Percentiles rank a stretch among this genome's conserved stretches.
phyloP scores from a whole-genome alignment of 2,329 filamentous ascomycete species.

The Aspergillus sclerotialis region DNA sequence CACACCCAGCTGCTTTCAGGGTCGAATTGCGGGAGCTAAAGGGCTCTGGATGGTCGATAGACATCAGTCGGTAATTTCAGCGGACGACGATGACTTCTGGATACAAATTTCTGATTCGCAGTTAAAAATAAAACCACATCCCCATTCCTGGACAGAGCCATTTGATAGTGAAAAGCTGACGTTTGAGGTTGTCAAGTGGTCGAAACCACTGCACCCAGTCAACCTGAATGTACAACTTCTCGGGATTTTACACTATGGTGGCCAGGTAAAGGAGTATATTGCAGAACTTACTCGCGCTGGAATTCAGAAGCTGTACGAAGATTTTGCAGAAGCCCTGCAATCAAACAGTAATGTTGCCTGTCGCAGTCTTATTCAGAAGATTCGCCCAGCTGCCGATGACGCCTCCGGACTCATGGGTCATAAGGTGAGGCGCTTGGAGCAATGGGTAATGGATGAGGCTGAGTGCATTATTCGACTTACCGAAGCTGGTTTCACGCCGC shows the following conservation, averaged over 20 bases:
- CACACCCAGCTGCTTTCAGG: constrained; percentile 50
- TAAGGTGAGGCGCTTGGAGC: constrained; percentile 22
- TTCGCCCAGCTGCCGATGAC: constrained; percentile 20
- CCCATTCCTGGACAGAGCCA: constrained; percentile 22
- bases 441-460: constrained; percentile 26
- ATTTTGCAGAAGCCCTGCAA: constrained; percentile 31
- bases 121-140: constrained; percentile 47
- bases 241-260: constrained; percentile 48
- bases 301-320: constrained; percentile 26
- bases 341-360: constrained; percentile 25
- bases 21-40: constrained; percentile 53
- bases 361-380: constrained; percentile 29
- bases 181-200: constrained; percentile 50
- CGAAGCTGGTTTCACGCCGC: constrained; percentile 43
- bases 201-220: constrained; percentile 36
- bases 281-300: constrained; percentile 34
- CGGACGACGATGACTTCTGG: constrained; percentile 37
- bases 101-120: constrained; percentile 53
- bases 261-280: constrained; percentile 38
- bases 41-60: constrained; percentile 54
- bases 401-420: constrained; percentile 10
- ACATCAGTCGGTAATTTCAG: constrained; percentile 19
- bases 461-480: constrained; percentile 32
- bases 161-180: constrained; percentile 42
- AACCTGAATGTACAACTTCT: constrained; percentile 50